A percentile compares a stretch with the other conserved stretches of the same genome.
These are phyloP conservation scores for Skeletonema grethae DNA, from an alignment of 108 stramenopile genomes.

Conservation along the genomic window DNA sequence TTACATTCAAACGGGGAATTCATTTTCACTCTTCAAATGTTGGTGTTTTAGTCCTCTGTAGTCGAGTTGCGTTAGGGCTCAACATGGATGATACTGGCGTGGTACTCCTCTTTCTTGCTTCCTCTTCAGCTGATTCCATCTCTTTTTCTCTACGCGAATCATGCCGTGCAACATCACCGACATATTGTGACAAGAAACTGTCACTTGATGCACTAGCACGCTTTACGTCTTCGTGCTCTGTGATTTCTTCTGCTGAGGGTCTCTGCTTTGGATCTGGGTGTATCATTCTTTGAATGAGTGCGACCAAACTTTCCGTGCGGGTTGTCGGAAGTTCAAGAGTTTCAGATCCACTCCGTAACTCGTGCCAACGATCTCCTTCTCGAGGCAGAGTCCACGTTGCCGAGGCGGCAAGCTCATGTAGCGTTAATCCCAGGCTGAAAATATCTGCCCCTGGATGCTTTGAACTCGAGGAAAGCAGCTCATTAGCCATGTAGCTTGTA, in stretches of 20 bases:
- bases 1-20: neutral
- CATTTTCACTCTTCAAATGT: neutral
- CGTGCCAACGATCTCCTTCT: slow-evolving; percentile 78
- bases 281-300: slow-evolving; percentile 64
- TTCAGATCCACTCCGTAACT: slow-evolving; percentile 56
- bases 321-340: slow-evolving; percentile 54
- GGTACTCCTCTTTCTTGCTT: slow-evolving; percentile 36
- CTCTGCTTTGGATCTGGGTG: slow-evolving; percentile 45
- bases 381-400: slow-evolving; percentile 55
- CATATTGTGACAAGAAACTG: slow-evolving; percentile 69
- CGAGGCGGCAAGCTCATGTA: slow-evolving; percentile 73
- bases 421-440: slow-evolving; percentile 81
- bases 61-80: neutral
- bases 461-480: slow-evolving; percentile 50
- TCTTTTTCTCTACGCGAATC: slow-evolving; percentile 55
- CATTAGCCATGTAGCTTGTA: slow-evolving; percentile 75
- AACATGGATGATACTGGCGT: slow-evolving; percentile 4
- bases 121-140: slow-evolving; percentile 42
- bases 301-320: slow-evolving; percentile 48
- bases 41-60: neutral
- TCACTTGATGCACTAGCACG: slow-evolving; percentile 53
- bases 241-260: slow-evolving; percentile 69
- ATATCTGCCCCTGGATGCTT: slow-evolving; percentile 78
- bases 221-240: slow-evolving; percentile 33
- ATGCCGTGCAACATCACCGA: slow-evolving; percentile 66